Evolutionary conservation across 176 grass and related monocot genomes (phyloP), one percentile per base, ranked within the genome.

Genomic region (Aegilops longissima): DNA sequence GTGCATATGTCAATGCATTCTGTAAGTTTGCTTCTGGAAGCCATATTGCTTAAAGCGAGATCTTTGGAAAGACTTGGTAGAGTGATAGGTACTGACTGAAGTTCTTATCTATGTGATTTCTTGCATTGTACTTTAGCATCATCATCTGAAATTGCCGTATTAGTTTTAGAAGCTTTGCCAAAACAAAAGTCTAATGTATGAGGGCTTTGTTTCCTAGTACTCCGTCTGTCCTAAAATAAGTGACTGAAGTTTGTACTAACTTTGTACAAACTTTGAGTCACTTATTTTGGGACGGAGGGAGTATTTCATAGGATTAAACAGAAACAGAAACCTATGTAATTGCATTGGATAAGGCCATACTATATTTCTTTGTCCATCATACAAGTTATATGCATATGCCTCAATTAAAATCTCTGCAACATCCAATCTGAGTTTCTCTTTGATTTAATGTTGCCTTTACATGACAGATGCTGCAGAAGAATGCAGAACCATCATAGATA

Each of bases 1-100:
- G 79, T 91, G 77, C 89, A 96, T 80, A 99, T 99, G 97, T 99
- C 97, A 36, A 90, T 99, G 86, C 97, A 99, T 91, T 99, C 97
- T 77, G 97, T 93, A 70, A 99, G 87, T 85, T 89, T 99, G 82
- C 89, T 99, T 87, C 81, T 96, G 7, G 97, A 99, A 87, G 97
- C 97, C 29, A 87, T 99, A 89, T 89, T 96, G 65, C 87, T 99
- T 49, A 99, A 99, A 89, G 88, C 97, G 33, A 96, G 94, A 83
- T 99, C 92, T 78, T 82, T 99, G 58, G 94, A 94, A 39, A 73
- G 45, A 36, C 90, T 99, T 36, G 73, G 82, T 73, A 88, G 92
- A 90, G 81, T 88, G 80, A 87, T 87, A 99, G 97, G 97, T 94
- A 88, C 11, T 40, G 73, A 84, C 36, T 75, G 25, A 20, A 58